These are phyloP conservation scores for Chaetomium sp. DNA, from an alignment of 2,329 filamentous ascomycete genomes.

Conservation along the genomic window DNA sequence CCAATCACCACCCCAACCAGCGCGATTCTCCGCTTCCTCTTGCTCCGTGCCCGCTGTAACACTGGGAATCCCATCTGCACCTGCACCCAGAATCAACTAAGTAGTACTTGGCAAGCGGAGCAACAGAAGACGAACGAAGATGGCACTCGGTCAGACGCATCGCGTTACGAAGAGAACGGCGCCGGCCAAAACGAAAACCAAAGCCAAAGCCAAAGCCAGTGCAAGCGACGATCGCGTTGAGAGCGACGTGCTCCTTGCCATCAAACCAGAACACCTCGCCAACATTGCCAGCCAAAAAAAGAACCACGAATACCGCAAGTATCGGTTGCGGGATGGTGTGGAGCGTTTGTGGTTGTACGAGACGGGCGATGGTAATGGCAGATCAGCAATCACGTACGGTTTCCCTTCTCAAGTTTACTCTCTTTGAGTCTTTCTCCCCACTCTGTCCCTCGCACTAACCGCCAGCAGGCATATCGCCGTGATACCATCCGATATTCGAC, in stretches of 20 bases:
- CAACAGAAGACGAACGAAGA: not conserved
- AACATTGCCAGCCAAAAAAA: slow-evolving; percentile 32
- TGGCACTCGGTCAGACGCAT: not conserved
- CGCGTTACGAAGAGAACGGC: not conserved
- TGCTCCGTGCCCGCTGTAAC: not conserved
- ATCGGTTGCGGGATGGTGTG: slow-evolving; percentile 22
- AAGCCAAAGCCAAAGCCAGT: not conserved
- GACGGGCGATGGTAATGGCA: slow-evolving; percentile 14
- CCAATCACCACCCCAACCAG: not conserved
- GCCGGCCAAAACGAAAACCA: not conserved
- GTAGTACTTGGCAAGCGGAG: not conserved
- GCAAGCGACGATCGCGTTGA: slow-evolving; percentile 10
- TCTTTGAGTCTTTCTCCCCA: not conserved
- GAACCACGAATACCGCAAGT: slow-evolving; percentile 29
- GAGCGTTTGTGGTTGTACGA: slow-evolving; percentile 25
- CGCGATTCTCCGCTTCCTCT: not conserved
- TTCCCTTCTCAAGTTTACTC: not conserved
- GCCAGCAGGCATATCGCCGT: slow-evolving; percentile 19
- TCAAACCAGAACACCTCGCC: slow-evolving; percentile 26
- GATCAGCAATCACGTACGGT: slow-evolving; percentile 16
- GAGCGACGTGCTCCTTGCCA: slow-evolving; percentile 35
- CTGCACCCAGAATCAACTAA: too few relatives aligned
- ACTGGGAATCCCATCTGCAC: too few relatives aligned
- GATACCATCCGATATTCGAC: slow-evolving; percentile 22
- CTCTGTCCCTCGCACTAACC: not conserved